Base-by-base conservation (phyloP, 2,329 filamentous ascomycete species). In the Claviceps purpurea region DNA sequence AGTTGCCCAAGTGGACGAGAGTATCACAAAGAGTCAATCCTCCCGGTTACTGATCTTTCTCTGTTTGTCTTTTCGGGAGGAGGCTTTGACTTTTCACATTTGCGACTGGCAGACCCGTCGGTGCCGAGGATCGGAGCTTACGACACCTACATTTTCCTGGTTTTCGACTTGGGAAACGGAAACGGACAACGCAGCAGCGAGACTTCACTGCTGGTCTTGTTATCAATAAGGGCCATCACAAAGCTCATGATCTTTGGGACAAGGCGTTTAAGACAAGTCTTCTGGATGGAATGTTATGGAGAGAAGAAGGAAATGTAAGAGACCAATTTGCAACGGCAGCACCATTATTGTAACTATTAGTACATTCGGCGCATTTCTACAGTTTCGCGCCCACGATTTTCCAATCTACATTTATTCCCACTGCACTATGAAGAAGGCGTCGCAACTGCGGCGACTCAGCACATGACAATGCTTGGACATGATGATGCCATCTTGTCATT, bases 21-120 rank as follows among this genome's bases (percentile, higher is more conserved):
- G 85, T 97, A 56, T 95, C 88, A 58, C 91, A 97, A 70, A 77
- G 91, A 70, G 66, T 96, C 67, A 97, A 97, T 70, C 91, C 91
- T 54, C 90, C 91, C 47, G 91, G 91, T 72, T 97, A 91, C 71
- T 96, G 82, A 72, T 51, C 44, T 22, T 7, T n/a, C 40, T 42
- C 1, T 42, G 10, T 42, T 13, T 20, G 7, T 41, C 14, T 41
- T 18, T n/a, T n/a, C n/a, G 20, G 22, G 26, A 5, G 7, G 1
- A 5, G 4, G 1, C n/a, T 46, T 34, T 18, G 8, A 4, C 20
- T 47, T 16, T 6, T 11, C 20, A 20, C 16, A 14, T 22, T 22
- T 5, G 18, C 7, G 49, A 20, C 20, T 22, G 47, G 34, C 43
- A 26, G 30, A 11, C 11, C 24, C 11, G 43, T 5, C 2, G 13